A percentile compares a stretch with the other conserved stretches of the same genome.
These are phyloP conservation scores for Pythium aquatile DNA, from an alignment of 352 stramenopile genomes.

Conservation along the genomic window DNA sequence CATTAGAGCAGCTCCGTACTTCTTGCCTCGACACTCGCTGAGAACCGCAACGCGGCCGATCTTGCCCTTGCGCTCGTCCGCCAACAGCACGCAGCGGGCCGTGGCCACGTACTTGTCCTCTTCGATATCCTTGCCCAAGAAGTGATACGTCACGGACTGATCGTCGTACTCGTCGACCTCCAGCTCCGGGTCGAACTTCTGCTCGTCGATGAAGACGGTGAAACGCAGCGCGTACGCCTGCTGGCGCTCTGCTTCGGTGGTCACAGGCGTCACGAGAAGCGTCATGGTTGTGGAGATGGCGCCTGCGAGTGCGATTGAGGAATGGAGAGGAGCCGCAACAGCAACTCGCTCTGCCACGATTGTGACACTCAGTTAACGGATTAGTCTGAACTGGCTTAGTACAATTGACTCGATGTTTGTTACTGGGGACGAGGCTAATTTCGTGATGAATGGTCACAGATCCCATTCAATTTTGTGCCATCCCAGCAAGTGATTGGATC, in stretches of 20 bases:
- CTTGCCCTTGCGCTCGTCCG: constrained; percentile 35
- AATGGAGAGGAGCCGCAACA: neutral
- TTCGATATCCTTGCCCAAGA: constrained; percentile 52
- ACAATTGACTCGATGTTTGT: neutral
- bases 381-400: neutral
- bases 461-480: neutral
- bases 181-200: constrained; percentile 38
- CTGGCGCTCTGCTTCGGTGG: constrained; percentile 36
- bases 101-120: constrained; percentile 50
- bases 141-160: constrained; percentile 42
- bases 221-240: constrained; percentile 41
- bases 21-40: constrained; percentile 51
- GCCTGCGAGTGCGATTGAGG: neutral
- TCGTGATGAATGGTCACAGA: too few species aligned
- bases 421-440: neutral
- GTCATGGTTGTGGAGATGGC: constrained; percentile 1
- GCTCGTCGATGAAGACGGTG: constrained; percentile 58
- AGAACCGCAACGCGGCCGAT: constrained; percentile 63
- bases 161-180: constrained; percentile 54
- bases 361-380: neutral
- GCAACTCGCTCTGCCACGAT: neutral
- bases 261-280: constrained; percentile 31
- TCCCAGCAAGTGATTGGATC: constrained; percentile 1
- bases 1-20: constrained; percentile 47
- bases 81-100: constrained; percentile 40